Evolutionary conservation across 176 grass and related monocot species (phyloP).

Genomic region (Zea luxurians): DNA sequence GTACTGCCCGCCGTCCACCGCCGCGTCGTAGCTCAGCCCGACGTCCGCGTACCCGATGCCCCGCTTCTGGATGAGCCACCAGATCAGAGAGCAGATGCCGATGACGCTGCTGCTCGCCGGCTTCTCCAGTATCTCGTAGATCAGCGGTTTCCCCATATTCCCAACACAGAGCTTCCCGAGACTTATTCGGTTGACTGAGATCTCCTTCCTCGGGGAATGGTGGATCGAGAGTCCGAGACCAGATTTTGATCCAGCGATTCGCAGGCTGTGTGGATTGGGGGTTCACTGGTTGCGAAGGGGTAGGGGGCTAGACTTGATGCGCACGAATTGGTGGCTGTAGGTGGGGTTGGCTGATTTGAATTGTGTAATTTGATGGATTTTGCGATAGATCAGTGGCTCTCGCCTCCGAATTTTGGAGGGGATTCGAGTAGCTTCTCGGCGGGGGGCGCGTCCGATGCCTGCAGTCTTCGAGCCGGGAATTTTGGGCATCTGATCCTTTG

Average conservation of each 20-base stretch:
- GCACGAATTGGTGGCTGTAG: slow-evolving; percentile 14
- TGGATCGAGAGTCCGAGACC: not conserved
- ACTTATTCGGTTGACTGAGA: not conserved
- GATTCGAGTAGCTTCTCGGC: slow-evolving; percentile 43
- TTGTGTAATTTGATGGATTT: slow-evolving; percentile 14
- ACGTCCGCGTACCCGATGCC: slow-evolving; percentile 79
- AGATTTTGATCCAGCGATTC: not conserved
- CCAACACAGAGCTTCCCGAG: not conserved
- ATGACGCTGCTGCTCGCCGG: slow-evolving; percentile 84
- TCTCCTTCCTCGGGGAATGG: not conserved
- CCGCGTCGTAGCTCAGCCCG: slow-evolving; percentile 86
- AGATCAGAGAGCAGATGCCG: slow-evolving; percentile 77
- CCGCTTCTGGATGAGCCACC: slow-evolving; percentile 94
- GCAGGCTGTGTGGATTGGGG: slow-evolving; percentile 2
- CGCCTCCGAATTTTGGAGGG: slow-evolving; percentile 35
- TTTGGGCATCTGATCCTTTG: not conserved
- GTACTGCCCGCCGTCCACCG: slow-evolving; percentile 69
- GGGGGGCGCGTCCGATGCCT: slow-evolving; percentile 22
- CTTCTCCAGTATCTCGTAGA: slow-evolving; percentile 92
- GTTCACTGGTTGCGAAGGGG: not conserved
- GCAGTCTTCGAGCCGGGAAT: slow-evolving; percentile 21
- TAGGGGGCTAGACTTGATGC: not conserved
- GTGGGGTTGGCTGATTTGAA: slow-evolving; percentile 15
- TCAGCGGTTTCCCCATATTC: slow-evolving; percentile 76
- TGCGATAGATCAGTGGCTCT: slow-evolving; percentile 27